phyloP scores from a whole-genome alignment of 306 rosid species.

The Pueraria montana region DNA sequence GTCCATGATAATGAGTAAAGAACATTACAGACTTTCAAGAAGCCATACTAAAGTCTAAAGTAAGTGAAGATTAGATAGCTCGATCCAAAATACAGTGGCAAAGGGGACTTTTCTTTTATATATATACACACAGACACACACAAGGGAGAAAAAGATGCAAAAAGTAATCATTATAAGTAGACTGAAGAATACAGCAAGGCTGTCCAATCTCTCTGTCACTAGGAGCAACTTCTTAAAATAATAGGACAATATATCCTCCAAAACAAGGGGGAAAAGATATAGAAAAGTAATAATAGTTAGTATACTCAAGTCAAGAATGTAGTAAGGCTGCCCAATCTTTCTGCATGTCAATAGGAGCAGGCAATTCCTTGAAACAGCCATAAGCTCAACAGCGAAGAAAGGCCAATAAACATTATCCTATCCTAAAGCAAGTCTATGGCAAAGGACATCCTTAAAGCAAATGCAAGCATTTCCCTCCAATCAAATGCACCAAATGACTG shows the following conservation, averaged over 20 bases:
- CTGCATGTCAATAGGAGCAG: background rate
- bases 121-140: background rate
- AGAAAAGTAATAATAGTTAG: background rate
- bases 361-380: constrained; percentile 30
- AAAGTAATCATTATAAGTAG: background rate
- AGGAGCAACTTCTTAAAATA: constrained; percentile 19
- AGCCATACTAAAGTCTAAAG: background rate
- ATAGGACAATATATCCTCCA: constrained; percentile 3
- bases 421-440: constrained; percentile 11
- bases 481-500: constrained; percentile 27
- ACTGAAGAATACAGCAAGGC: constrained; percentile 22
- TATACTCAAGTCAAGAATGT: constrained; percentile 5
- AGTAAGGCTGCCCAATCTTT: constrained; percentile 39
- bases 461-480: constrained; percentile 29
- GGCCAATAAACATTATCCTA: constrained; percentile 8
- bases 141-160: background rate
- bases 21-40: constrained; percentile 30
- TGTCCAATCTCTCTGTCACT: constrained; percentile 19
- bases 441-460: constrained; percentile 29
- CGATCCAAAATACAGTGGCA: constrained; percentile 15
- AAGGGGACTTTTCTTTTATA: background rate
- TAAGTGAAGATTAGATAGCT: constrained; percentile 19
- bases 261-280: background rate
- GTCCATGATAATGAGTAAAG: constrained; percentile 38
- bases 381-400: constrained; percentile 7